phyloP scores from a whole-genome alignment of 2,329 filamentous ascomycete species.

The Cladosporium cucumerinum region DNA sequence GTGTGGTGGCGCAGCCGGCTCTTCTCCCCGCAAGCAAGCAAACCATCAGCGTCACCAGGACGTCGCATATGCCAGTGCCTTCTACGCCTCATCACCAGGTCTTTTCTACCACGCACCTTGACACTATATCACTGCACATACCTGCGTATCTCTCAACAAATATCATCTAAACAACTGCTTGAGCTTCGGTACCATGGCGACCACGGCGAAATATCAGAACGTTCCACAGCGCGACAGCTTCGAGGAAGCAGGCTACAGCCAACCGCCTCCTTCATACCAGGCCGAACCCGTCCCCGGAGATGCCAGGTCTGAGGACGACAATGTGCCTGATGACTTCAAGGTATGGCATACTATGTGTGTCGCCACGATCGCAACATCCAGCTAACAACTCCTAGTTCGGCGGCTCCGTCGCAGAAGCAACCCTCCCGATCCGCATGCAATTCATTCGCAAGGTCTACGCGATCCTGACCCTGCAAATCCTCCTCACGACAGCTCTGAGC shows the following conservation, averaged over 20 bases:
- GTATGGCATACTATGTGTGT: constrained; percentile 38
- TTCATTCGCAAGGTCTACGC: constrained; percentile 83
- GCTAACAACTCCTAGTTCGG: constrained; percentile 64
- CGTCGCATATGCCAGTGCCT: neutral
- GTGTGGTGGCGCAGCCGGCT: neutral
- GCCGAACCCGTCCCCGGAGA: constrained; percentile 59
- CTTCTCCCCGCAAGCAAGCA: neutral
- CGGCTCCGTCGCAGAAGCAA: constrained; percentile 87
- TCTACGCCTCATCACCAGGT: neutral
- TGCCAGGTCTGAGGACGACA: constrained; percentile 79
- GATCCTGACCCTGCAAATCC: constrained; percentile 91
- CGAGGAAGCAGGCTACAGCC: constrained; percentile 65
- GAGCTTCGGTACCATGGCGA: constrained; percentile 56
- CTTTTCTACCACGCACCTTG: neutral
- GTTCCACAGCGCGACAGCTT: constrained; percentile 85
- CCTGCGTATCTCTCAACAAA: neutral
- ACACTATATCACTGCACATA: neutral
- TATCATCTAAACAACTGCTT: neutral
- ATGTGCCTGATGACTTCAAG: constrained; percentile 97
- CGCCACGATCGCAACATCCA: neutral
- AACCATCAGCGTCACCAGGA: constrained; percentile 11
- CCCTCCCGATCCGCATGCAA: constrained; percentile 85
- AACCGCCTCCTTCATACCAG: constrained; percentile 81
- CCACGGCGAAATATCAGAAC: constrained; percentile 75
- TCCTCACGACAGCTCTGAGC: constrained; percentile 78